These are phyloP conservation scores for Botryobasidium botryosum DNA, from an alignment of 768 basidiomycete genomes.

Conservation along the genomic window DNA sequence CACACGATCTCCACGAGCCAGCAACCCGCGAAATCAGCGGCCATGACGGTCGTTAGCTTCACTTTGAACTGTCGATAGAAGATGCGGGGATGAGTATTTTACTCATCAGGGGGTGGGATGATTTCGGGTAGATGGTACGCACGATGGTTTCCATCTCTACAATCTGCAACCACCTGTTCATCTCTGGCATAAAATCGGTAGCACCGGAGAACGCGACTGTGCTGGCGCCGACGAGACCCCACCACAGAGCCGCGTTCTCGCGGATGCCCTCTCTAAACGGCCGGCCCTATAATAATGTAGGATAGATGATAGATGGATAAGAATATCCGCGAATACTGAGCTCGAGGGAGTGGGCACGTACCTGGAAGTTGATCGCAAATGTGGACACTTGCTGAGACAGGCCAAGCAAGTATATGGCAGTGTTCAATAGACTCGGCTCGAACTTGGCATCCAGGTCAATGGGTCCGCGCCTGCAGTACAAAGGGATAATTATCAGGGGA, in stretches of 20 bases:
- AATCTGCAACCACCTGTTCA: slow-evolving; percentile 93
- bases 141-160: slow-evolving; percentile 74
- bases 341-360: slow-evolving; percentile 15
- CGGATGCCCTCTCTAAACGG: slow-evolving; percentile 97
- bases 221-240: slow-evolving; percentile 77
- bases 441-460: slow-evolving; percentile 96
- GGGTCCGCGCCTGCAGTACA: slow-evolving; percentile 36
- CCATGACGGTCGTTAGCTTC: slow-evolving; percentile 62
- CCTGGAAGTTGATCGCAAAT: slow-evolving; percentile 96
- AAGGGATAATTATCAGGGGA: no score
- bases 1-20: slow-evolving; percentile 67
- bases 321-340: not conserved
- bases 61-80: slow-evolving; percentile 51
- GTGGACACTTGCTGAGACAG: slow-evolving; percentile 97
- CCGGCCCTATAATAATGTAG: slow-evolving; percentile 40
- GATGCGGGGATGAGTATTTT: not conserved
- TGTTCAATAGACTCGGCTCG: slow-evolving; percentile 86
- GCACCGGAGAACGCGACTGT: slow-evolving; percentile 87
- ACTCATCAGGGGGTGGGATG: not conserved
- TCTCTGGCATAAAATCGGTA: slow-evolving; percentile 86
- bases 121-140: slow-evolving; percentile 22
- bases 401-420: slow-evolving; percentile 88
- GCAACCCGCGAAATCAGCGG: slow-evolving; percentile 76
- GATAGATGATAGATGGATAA: not conserved
- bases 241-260: slow-evolving; percentile 87